A percentile compares a stretch with the other conserved stretches of the same genome.
Conservation (phyloP, 441 rosid species). For the Gossypium gossypioides region DNA sequence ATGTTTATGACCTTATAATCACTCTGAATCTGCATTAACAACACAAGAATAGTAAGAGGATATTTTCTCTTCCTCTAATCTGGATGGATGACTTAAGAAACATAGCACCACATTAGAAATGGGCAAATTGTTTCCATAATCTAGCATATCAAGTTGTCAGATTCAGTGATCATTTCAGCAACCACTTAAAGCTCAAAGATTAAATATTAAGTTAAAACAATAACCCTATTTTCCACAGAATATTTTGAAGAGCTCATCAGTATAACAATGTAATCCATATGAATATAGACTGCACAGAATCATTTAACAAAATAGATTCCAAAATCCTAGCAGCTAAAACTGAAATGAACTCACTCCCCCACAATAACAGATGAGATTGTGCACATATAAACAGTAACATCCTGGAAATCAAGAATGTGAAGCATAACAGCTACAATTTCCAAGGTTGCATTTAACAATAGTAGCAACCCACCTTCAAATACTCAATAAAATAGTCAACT, state of each 20-base stretch:
- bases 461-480: conserved; percentile 33
- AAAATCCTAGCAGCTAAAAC: neutral
- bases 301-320: conserved; percentile 1
- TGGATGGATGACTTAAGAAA: neutral
- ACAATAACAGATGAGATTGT: neutral
- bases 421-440: conserved; percentile 8
- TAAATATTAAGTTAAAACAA: neutral
- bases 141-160: neutral
- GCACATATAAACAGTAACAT: neutral
- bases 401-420: neutral
- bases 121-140: neutral
- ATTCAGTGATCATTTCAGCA: conserved; percentile 13
- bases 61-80: neutral
- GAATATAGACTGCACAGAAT: conserved; percentile 31
- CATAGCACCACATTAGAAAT: neutral
- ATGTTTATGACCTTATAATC: conserved; percentile 71
- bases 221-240: neutral
- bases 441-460: neutral
- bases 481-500: conserved; percentile 67
- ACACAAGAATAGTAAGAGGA: neutral
- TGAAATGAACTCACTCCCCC: neutral
- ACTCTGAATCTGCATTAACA: conserved; percentile 40
- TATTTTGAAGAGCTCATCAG: neutral
- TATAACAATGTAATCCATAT: neutral
- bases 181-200: conserved; percentile 20